phyloP scores from a whole-genome alignment of 2,329 filamentous ascomycete species.

The Colletotrichum simmondsii region DNA sequence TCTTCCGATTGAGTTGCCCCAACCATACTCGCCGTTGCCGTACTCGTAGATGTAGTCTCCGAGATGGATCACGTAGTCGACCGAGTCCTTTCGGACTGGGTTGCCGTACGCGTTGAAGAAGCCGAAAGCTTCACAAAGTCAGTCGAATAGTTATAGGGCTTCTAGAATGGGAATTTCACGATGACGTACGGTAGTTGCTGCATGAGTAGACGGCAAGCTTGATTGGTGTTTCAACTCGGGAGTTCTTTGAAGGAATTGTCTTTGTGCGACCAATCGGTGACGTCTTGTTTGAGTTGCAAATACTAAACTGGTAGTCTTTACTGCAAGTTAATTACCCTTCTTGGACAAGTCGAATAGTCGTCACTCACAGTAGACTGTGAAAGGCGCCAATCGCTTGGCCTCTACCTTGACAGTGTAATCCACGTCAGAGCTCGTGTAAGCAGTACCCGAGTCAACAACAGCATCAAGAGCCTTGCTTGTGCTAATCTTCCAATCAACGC shows the following conservation, averaged over 20 bases:
- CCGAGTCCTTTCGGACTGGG: constrained; percentile 66
- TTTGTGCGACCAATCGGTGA: constrained; percentile 76
- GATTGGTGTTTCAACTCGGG: constrained; percentile 64
- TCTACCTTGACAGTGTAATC: constrained; percentile 83
- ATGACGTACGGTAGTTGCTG: constrained; percentile 68
- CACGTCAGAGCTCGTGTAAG: constrained; percentile 77
- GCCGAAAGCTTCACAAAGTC: constrained; percentile 43
- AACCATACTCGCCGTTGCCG: constrained; percentile 56
- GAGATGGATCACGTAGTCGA: constrained; percentile 69
- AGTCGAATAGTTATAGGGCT: background rate
- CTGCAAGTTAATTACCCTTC: background rate
- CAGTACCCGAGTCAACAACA: constrained; percentile 66
- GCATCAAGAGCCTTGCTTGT: constrained; percentile 51
- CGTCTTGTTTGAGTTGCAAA: constrained; percentile 71
- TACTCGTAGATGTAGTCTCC: constrained; percentile 75
- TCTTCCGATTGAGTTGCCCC: constrained; percentile 61
- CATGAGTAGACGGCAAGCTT: constrained; percentile 78
- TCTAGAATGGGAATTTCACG: background rate
- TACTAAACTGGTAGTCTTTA: constrained; percentile 70
- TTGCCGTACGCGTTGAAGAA: constrained; percentile 73
- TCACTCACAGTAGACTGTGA: constrained; percentile 66
- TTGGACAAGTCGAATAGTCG: constrained; percentile 39
- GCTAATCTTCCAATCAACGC: constrained; percentile 73
- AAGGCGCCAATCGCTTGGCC: constrained; percentile 69
- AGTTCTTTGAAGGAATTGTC: constrained; percentile 69